phyloP scores from a whole-genome alignment of 2,329 filamentous ascomycete genomes.

The Neofusicoccum laricinum region DNA sequence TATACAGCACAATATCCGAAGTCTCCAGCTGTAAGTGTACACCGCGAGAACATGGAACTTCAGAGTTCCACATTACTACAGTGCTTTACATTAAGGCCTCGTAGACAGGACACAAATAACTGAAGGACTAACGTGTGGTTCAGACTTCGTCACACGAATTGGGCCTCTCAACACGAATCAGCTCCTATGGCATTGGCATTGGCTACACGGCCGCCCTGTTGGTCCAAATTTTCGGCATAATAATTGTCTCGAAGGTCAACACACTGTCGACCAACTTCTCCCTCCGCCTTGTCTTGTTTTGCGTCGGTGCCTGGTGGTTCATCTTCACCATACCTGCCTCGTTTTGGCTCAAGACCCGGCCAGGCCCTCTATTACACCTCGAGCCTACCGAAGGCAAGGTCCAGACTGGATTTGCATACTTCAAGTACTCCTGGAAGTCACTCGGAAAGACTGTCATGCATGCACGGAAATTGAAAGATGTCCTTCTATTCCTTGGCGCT shows the following conservation, averaged over 20 bases:
- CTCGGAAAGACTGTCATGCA: constrained; percentile 76
- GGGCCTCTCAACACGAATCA: constrained; percentile 83
- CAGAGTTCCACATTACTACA: background rate
- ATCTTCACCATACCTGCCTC: constrained; percentile 85
- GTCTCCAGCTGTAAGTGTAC: constrained; percentile 11
- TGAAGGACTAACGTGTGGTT: too few relatives aligned
- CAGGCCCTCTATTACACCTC: constrained; percentile 67
- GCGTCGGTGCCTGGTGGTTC: constrained; percentile 91
- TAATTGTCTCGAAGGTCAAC: constrained; percentile 60
- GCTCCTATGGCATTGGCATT: constrained; percentile 87
- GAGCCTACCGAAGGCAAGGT: constrained; percentile 24
- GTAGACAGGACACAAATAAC: too few relatives aligned
- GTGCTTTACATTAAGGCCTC: too few relatives aligned
- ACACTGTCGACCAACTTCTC: constrained; percentile 79
- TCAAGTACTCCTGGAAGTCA: constrained; percentile 81
- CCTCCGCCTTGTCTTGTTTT: constrained; percentile 79
- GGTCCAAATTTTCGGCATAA: constrained; percentile 76
- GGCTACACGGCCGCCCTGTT: constrained; percentile 86
- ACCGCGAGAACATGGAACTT: background rate
- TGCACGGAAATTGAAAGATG: constrained; percentile 69
- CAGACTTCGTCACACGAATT: constrained; percentile 61
- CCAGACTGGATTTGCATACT: constrained; percentile 65
- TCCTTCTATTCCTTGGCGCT: constrained; percentile 74
- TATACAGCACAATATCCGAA: background rate
- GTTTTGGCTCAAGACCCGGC: constrained; percentile 81